These are phyloP conservation scores for Fusarium succisae DNA, from an alignment of 2,329 filamentous ascomycete genomes.

Conservation along the genomic window DNA sequence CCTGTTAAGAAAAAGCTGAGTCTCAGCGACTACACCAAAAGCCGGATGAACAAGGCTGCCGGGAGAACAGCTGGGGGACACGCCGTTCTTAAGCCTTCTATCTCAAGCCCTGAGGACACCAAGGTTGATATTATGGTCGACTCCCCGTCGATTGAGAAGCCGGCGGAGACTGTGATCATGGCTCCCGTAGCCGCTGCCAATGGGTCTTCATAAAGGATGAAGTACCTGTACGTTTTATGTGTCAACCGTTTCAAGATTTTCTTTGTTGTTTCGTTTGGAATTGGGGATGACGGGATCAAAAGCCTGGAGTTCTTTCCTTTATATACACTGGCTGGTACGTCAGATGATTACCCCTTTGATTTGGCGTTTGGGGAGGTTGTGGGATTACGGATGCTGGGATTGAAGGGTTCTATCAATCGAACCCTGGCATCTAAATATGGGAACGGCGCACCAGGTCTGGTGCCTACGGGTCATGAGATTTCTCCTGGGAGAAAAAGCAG, in stretches of 20 bases:
- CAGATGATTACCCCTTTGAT: slow-evolving; percentile 32
- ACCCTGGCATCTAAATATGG: slow-evolving; percentile 9
- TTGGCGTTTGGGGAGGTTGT: slow-evolving; percentile 41
- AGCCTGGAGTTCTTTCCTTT: slow-evolving; percentile 46
- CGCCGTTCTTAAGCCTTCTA: slow-evolving; percentile 46
- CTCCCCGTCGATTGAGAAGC: slow-evolving; percentile 42
- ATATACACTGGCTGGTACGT: slow-evolving; percentile 41
- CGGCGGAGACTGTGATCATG: slow-evolving; percentile 38
- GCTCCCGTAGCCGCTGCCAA: slow-evolving; percentile 40
- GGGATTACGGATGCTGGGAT: slow-evolving; percentile 23
- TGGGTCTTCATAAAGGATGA: slow-evolving; percentile 42
- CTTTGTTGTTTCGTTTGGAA: slow-evolving; percentile 27
- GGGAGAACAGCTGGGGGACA: slow-evolving; percentile 46
- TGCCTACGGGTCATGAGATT: slow-evolving; percentile 15
- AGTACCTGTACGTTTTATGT: slow-evolving; percentile 40
- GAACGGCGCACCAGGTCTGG: slow-evolving; percentile 22
- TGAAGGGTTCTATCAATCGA: slow-evolving; percentile 8
- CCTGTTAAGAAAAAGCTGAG: slow-evolving; percentile 75
- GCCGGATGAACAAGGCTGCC: slow-evolving; percentile 64
- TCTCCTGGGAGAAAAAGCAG: slow-evolving; percentile 14
- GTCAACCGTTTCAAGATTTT: slow-evolving; percentile 25
- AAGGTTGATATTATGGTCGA: slow-evolving; percentile 50
- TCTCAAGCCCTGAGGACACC: slow-evolving; percentile 50
- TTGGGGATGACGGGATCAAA: slow-evolving; percentile 41
- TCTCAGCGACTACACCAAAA: slow-evolving; percentile 71